Evolutionary conservation across 192 early-diverging fungal species (phyloP), one percentile per base, ranked within the genome.

Genomic region (Phlyctochytrium planicorne): DNA sequence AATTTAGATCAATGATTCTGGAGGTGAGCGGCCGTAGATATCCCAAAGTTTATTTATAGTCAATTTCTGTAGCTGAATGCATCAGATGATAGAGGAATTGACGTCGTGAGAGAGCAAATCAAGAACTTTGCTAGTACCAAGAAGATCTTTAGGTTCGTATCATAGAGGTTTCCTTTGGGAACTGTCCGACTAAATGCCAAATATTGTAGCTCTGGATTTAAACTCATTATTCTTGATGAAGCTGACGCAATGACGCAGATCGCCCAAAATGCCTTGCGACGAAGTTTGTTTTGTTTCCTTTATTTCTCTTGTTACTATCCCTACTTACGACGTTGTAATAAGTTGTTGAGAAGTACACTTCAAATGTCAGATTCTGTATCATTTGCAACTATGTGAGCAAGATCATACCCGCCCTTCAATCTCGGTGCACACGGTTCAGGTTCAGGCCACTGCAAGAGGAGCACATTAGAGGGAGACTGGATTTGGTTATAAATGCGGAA

Each of bases 301-400:
- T 59, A 2, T 27, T 40, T 61, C 34, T 36, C 29, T 23, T 23
- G 33, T 27, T 23, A 67, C 12, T 14, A 12, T 32, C 24, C 23
- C 24, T 23, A 25, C 59, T 25, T 63, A 72, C 37, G 1, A 32
- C 24, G 33, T 53, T 17, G 3, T 20, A 16, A 2, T 37, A 67
- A 92, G 95, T 99, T 16, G 92, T 99, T 72, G 97, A 99, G 82
- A 94, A 97, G 74, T 99, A 99, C 79, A 98, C 97, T 20, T 84
- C 86, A 36, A 99, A 98, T 68, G 95, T 98, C 4, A 88, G 97
- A 1, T 99, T 99, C 72, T 99, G 97, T 75, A 92, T 99, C 60
- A 96, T 99, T 62, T 98, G 96, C 83, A 99, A 99, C 78, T 97
- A 99, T 73, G 94, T 95, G 30, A 88, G 88, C 77, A 97, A 96